Percentiles rank a stretch among this genome's conserved stretches.
Evolutionary conservation across 208 protist genomes (phyloP).

Genomic region (Pavlovales sp.): DNA sequence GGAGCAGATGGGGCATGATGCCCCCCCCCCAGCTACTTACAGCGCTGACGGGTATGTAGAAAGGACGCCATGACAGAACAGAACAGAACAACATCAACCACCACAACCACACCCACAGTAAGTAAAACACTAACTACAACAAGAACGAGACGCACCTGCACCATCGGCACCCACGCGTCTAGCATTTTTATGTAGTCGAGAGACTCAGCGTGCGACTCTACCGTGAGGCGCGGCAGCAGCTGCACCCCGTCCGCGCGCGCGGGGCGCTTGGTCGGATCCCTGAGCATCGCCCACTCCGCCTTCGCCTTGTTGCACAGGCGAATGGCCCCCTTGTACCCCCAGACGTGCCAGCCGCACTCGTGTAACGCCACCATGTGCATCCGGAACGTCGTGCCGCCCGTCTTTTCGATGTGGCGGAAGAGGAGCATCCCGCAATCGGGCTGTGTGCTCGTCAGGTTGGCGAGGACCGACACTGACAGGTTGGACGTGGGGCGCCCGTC

Average conservation of each 20-base stretch:
- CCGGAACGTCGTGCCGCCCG: background rate
- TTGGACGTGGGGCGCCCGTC: background rate
- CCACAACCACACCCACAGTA: too few relatives aligned
- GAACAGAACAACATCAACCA: too few relatives aligned
- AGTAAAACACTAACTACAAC: too few relatives aligned
- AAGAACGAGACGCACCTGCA: too few relatives aligned
- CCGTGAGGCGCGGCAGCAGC: background rate
- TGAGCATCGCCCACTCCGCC: background rate
- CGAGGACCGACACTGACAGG: background rate
- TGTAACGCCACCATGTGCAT: background rate
- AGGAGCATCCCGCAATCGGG: background rate
- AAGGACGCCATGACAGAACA: too few relatives aligned
- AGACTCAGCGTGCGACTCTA: background rate
- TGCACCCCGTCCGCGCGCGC: too few relatives aligned
- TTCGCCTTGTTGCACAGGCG: background rate
- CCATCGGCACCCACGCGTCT: background rate
- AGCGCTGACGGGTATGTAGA: too few relatives aligned
- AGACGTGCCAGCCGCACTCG: background rate
- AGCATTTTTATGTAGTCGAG: background rate
- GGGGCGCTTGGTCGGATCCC: background rate
- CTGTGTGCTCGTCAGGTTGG: background rate
- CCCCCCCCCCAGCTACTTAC: too few relatives aligned
- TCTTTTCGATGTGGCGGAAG: background rate
- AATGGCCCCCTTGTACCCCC: background rate
- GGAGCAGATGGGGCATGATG: too few relatives aligned